Evolutionary conservation across 805 yeast genomes (phyloP).

Genomic region (Hanseniaspora hatyaiensis): DNA sequence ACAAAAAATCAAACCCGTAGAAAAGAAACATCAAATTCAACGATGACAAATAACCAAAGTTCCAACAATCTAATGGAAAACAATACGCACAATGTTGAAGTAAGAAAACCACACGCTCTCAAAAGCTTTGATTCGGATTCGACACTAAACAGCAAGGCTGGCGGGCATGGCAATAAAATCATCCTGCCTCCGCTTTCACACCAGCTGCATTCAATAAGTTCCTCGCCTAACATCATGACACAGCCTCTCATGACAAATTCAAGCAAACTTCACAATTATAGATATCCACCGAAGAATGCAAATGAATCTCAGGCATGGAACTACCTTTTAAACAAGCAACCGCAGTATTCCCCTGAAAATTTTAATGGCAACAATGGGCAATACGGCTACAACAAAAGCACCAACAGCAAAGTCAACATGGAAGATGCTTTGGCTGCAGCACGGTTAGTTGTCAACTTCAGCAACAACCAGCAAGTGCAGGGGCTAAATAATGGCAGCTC

Average conservation of each 20-base stretch:
- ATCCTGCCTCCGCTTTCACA: not conserved
- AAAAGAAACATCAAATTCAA: too few species aligned
- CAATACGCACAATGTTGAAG: constrained; percentile 13
- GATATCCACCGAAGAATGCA: not conserved
- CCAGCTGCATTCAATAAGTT: too few species aligned
- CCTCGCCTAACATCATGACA: too few species aligned
- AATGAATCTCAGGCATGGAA: not conserved
- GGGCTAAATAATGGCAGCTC: not conserved
- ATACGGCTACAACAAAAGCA: too few species aligned
- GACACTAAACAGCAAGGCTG: not conserved
- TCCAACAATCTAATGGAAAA: constrained; percentile 5
- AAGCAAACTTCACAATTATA: not conserved
- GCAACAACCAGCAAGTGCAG: constrained; percentile 2
- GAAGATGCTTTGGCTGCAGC: constrained; percentile 11
- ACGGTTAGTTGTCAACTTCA: constrained; percentile 9
- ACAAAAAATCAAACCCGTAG: too few species aligned
- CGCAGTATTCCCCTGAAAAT: too few species aligned
- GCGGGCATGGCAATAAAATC: not conserved
- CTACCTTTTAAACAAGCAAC: not conserved
- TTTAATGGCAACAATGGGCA: too few species aligned
- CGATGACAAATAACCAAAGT: not conserved
- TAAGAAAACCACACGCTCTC: not conserved
- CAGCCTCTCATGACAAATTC: too few species aligned
- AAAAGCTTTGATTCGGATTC: not conserved
- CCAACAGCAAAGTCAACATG: too few species aligned